Evolutionary conservation across 192 early-diverging fungal species (phyloP).

Genomic region (Backusella tuberculispora): DNA sequence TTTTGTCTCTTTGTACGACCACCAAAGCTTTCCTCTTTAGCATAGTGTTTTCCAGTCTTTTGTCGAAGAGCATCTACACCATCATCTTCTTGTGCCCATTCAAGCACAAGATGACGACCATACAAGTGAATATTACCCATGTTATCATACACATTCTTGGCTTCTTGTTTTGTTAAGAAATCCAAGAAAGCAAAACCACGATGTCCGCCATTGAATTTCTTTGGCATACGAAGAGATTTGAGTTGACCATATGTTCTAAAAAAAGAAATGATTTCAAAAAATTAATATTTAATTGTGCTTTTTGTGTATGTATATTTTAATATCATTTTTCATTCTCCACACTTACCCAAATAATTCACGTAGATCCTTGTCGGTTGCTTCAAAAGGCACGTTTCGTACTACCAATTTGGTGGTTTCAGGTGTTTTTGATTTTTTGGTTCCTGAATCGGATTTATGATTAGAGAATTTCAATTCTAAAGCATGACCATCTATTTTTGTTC

Average conservation of each 20-base stretch:
- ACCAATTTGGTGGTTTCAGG: slow-evolving; percentile 52
- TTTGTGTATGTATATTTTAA: too few relatives aligned
- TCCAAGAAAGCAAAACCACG: slow-evolving; percentile 99
- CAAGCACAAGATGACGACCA: slow-evolving; percentile 94
- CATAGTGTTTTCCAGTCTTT: slow-evolving; percentile 84
- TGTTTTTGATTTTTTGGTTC: slow-evolving; percentile 86
- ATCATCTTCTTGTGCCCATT: slow-evolving; percentile 91
- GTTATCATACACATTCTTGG: slow-evolving; percentile 84
- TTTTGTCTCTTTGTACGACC: slow-evolving; percentile 64
- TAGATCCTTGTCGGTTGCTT: slow-evolving; percentile 95
- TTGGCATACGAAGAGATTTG: slow-evolving; percentile 94
- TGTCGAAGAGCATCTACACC: slow-evolving; percentile 81
- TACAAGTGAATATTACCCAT: slow-evolving; percentile 94
- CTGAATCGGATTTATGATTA: slow-evolving; percentile 63
- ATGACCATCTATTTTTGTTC: slow-evolving; percentile 85
- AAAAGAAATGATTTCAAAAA: slow-evolving; percentile 3
- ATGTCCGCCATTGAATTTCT: slow-evolving; percentile 90
- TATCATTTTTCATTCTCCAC: neutral
- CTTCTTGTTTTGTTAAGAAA: slow-evolving; percentile 95
- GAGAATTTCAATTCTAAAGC: slow-evolving; percentile 92
- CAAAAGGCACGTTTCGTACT: slow-evolving; percentile 95
- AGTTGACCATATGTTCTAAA: slow-evolving; percentile 88
- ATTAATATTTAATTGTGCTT: neutral
- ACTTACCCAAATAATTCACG: slow-evolving; percentile 78
- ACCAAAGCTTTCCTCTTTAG: slow-evolving; percentile 59